Conservation (phyloP, 495 filamentous ascomycete genomes). For the Hypoxylon crocopeplum region DNA sequence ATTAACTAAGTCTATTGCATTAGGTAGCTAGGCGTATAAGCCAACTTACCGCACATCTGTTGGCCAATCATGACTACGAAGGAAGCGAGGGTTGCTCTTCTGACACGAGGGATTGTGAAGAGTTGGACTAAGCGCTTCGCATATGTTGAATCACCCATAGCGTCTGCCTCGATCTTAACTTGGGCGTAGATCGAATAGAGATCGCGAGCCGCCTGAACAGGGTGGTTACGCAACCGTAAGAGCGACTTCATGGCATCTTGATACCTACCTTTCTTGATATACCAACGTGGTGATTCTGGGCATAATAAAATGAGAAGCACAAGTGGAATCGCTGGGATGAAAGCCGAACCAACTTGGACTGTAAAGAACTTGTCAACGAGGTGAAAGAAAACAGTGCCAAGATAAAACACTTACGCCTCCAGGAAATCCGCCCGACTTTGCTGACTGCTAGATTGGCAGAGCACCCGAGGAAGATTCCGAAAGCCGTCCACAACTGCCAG, state of each 20-base stretch:
- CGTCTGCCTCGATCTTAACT: slow-evolving; percentile 58
- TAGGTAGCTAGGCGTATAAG: background rate
- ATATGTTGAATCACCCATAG: slow-evolving; percentile 51
- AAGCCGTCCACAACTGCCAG: slow-evolving; percentile 67
- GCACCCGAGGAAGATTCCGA: slow-evolving; percentile 66
- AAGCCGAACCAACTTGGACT: slow-evolving; percentile 69
- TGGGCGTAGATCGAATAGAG: slow-evolving; percentile 70
- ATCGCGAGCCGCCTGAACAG: slow-evolving; percentile 68
- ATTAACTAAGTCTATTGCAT: slow-evolving; percentile 11
- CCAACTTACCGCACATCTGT: slow-evolving; percentile 60
- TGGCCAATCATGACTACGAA: slow-evolving; percentile 71
- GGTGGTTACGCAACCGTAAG: slow-evolving; percentile 64
- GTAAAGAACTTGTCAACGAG: background rate
- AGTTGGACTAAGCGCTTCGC: slow-evolving; percentile 65
- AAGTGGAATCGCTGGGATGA: slow-evolving; percentile 74
- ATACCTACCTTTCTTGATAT: slow-evolving; percentile 65
- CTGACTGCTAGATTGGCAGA: slow-evolving; percentile 66
- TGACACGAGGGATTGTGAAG: slow-evolving; percentile 72
- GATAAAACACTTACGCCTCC: slow-evolving; percentile 51
- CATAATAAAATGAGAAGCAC: slow-evolving; percentile 68
- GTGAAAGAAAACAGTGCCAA: background rate
- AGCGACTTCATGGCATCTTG: slow-evolving; percentile 65
- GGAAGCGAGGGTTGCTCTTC: slow-evolving; percentile 69
- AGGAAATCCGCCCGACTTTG: slow-evolving; percentile 61
- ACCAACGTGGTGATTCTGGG: slow-evolving; percentile 74